Conservation (phyloP, 805 yeast genomes). For the Nakazawaea ernobii region DNA sequence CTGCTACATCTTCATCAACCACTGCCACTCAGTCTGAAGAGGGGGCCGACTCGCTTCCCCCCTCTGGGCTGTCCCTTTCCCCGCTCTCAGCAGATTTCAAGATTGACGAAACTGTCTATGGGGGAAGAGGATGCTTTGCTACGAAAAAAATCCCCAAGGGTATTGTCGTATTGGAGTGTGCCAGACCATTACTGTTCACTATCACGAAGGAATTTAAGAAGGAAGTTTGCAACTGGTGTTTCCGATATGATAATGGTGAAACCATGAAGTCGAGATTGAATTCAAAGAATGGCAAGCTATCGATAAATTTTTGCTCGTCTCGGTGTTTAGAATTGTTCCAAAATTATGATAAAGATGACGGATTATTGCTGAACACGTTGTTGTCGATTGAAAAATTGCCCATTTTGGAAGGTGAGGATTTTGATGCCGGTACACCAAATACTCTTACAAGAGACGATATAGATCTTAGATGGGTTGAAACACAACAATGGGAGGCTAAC, state of each 20-base stretch:
- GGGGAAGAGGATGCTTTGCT: conserved; percentile 64
- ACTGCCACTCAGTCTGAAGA: neutral
- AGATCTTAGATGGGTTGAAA: conserved; percentile 31
- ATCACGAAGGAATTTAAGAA: conserved; percentile 50
- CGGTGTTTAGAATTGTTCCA: conserved; percentile 35
- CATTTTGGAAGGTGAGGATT: conserved; percentile 9
- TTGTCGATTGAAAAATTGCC: conserved; percentile 30
- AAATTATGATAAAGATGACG: conserved; percentile 26
- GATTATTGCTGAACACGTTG: conserved; percentile 28
- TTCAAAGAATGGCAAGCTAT: conserved; percentile 29
- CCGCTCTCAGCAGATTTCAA: conserved; percentile 26
- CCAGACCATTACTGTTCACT: conserved; percentile 39
- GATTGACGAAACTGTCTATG: conserved; percentile 37
- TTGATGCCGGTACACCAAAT: conserved; percentile 10
- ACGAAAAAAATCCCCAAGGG: conserved; percentile 30
- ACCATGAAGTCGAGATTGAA: conserved; percentile 35
- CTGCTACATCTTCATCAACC: neutral
- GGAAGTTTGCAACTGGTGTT: conserved; percentile 58
- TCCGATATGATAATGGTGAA: conserved; percentile 40
- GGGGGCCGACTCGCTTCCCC: neutral
- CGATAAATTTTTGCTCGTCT: conserved; percentile 48
- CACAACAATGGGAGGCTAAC: conserved; percentile 31
- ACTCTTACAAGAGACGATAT: conserved; percentile 16
- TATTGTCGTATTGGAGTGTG: conserved; percentile 33
- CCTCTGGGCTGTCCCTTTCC: neutral